Base-by-base conservation (phyloP, 305 asterid species). In the Andrographis paniculata region DNA sequence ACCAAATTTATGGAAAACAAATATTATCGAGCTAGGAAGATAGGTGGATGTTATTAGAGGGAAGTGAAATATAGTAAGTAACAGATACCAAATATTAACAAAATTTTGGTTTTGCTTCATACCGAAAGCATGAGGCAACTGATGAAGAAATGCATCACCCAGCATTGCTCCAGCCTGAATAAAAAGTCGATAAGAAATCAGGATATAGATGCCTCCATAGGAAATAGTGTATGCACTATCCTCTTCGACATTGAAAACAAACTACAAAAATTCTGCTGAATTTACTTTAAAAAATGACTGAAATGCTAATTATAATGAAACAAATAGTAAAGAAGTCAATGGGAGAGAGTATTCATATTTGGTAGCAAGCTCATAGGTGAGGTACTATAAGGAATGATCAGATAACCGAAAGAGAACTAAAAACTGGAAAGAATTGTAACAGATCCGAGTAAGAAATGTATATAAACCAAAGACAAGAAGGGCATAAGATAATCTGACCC, bases 71-170 rank as follows among this genome's bases (percentile, higher is more conserved):
- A n/a, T n/a, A n/a, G n/a, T n/a, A n/a, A n/a, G n/a, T n/a, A n/a
- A n/a, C n/a, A n/a, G 39, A 21, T 48, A 43, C 49, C 40, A 56
- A 48, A 53, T 39, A 43, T 27, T 12, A 30, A 52, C 17, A 36
- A 13, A 33, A 42, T 33, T 24, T 23, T 37, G 19, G 53, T 27
- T 42, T 44, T 42, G 19, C 50, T 64, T 55, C 82, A 54, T 83
- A 91, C 96, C 95, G 45, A 91, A 91, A 66, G 99, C 95, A 80
- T 91, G 99, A 27, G 99, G 96, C 78, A 91, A 53, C 58, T 91
- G 99, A 74, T 91, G 99, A 73, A 91, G 99, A 73, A 91, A 91
- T 72, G 99, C 99, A 75, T 91, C 99, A 52, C 99, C 99, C 33
- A 91, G 64, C 99, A 91, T 86, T 14, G 99, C 96, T 74, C 99